A percentile compares a stretch with the other conserved stretches of the same genome.
phyloP scores from a whole-genome alignment of 805 yeast genomes.

The Candida morakotiae region DNA sequence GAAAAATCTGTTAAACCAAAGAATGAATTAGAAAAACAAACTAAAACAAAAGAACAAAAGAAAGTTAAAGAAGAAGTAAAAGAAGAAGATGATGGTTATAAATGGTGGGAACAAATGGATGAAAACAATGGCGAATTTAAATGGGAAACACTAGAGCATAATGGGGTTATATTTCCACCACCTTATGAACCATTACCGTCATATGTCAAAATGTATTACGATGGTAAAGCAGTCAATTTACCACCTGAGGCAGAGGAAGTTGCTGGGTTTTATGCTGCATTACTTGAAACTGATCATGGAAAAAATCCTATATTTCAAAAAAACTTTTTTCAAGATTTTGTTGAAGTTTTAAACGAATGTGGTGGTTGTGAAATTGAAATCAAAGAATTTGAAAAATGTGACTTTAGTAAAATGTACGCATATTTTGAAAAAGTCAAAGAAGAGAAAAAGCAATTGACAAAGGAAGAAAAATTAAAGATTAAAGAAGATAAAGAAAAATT shows the following conservation, averaged over 20 bases:
- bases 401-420: constrained; percentile 70
- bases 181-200: constrained; percentile 82
- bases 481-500: constrained; percentile 68
- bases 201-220: constrained; percentile 69
- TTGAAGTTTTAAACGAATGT: constrained; percentile 58
- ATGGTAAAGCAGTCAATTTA: constrained; percentile 68
- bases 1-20: constrained; percentile 1
- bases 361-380: constrained; percentile 76
- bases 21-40: constrained; percentile 1
- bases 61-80: constrained; percentile 4
- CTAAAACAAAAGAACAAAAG: neutral
- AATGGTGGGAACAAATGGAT: constrained; percentile 82
- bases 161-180: constrained; percentile 93
- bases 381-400: constrained; percentile 62
- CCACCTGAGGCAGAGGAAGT: constrained; percentile 91
- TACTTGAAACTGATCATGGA: constrained; percentile 85
- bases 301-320: constrained; percentile 80
- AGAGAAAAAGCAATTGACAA: constrained; percentile 63
- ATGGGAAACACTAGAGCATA: constrained; percentile 85
- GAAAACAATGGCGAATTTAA: constrained; percentile 71
- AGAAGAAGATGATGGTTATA: constrained; percentile 52
- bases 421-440: constrained; percentile 67
- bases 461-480: constrained; percentile 70
- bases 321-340: constrained; percentile 82
- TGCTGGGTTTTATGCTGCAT: constrained; percentile 90